These are phyloP conservation scores for Trichoderma sp. DNA, from an alignment of 2,329 filamentous ascomycete genomes.

Conservation along the genomic window DNA sequence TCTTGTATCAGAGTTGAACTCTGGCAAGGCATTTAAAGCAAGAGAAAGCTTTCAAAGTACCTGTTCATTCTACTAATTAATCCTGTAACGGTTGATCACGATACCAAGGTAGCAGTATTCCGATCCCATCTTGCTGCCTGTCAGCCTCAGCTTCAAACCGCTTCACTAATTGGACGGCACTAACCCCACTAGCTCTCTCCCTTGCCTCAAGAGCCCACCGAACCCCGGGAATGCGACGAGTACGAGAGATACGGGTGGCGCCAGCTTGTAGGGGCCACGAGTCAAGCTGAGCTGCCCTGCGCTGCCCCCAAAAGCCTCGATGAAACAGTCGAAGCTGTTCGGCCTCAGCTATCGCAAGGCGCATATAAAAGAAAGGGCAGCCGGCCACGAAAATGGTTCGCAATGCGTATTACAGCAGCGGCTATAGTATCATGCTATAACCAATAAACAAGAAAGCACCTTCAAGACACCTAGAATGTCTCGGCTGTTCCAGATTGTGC, in stretches of 20 bases:
- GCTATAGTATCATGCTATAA: not conserved
- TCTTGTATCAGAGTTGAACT: no score
- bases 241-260: slow-evolving; percentile 18
- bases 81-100: not conserved
- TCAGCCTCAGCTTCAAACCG: not conserved
- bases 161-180: not conserved
- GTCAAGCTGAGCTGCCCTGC: not conserved
- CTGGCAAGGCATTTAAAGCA: not conserved
- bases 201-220: slow-evolving; percentile 14
- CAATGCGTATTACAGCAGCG: not conserved
- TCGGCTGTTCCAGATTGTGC: slow-evolving; percentile 10
- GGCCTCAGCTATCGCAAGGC: not conserved
- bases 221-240: slow-evolving; percentile 12
- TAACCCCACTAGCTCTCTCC: not conserved
- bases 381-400: not conserved
- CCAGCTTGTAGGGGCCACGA: not conserved
- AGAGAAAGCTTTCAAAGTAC: accelerated
- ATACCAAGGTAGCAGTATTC: no score
- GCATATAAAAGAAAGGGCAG: not conserved
- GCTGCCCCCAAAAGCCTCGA: not conserved
- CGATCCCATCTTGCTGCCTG: not conserved
- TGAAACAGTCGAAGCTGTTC: not conserved
- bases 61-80: not conserved
- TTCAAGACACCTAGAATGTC: not conserved
- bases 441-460: not conserved